Percentiles rank a stretch among this genome's conserved stretches.
phyloP scores from a whole-genome alignment of 2,329 filamentous ascomycete species.

The Aspergillus sp. region DNA sequence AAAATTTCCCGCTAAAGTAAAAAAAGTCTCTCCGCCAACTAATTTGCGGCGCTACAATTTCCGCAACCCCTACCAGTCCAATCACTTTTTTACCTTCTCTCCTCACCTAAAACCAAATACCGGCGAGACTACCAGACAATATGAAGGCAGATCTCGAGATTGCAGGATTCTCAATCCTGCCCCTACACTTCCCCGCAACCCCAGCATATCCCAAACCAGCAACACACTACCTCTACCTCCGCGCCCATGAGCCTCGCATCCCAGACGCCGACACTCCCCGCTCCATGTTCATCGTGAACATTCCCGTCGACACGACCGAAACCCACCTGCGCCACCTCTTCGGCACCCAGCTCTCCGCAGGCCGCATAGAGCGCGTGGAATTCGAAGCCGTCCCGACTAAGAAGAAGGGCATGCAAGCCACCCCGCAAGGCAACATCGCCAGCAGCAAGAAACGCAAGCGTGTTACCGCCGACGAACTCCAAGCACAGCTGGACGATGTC shows the following conservation, averaged over 20 bases:
- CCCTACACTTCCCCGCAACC: conserved; percentile 65
- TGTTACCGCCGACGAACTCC: conserved; percentile 50
- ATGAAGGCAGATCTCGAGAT: conserved; percentile 47
- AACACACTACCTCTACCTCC: conserved; percentile 84
- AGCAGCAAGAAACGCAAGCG: conserved; percentile 59
- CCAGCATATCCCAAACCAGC: conserved; percentile 63
- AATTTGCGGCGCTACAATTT: not conserved
- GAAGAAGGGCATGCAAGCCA: conserved; percentile 24
- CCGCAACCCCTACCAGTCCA: not conserved
- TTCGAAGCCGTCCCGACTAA: conserved; percentile 63
- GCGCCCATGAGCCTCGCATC: conserved; percentile 77
- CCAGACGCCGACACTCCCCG: conserved; percentile 72
- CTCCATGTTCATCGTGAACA: conserved; percentile 86
- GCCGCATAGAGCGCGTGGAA: conserved; percentile 72
- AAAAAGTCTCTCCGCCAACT: conserved; percentile 6
- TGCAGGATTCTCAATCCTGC: conserved; percentile 68
- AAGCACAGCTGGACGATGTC: conserved; percentile 59
- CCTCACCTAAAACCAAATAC: not conserved
- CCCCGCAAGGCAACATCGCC: conserved; percentile 26
- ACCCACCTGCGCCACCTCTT: conserved; percentile 76
- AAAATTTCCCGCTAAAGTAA: conserved; percentile 17
- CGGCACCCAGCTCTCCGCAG: conserved; percentile 69
- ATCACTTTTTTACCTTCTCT: not conserved
- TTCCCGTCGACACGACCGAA: conserved; percentile 81
- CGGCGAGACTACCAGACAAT: conserved; percentile 13